Base-by-base conservation (phyloP, 371 early-diverging fungal species). In the Mucor mucedo region DNA sequence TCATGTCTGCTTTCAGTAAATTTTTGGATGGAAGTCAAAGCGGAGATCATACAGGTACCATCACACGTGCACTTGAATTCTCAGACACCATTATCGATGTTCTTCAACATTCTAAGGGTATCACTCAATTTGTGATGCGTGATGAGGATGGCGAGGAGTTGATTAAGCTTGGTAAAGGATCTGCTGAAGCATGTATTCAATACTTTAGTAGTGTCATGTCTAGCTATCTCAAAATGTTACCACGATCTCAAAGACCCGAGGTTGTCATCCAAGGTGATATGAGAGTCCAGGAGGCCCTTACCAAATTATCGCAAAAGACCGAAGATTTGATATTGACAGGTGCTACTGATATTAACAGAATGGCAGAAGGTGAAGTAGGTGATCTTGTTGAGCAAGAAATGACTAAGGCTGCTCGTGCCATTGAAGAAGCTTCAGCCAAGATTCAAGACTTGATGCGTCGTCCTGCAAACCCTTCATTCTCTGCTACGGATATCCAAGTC, bases 371-470 rank as follows among this genome's bases (percentile, higher is more conserved):
- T n/a, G 96, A 97, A 72, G 75, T 98, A 29, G 93, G 92, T 13
- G 93, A 95, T 66, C 77, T 93, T 52, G 97, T 98, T 40, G 98
- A 97, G 68, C 81, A 89, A 62, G 95, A 95, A 76, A 96, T 98
- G 98, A 78, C 87, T 44, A 86, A 88, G 47, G 98, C 98, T 4
- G 95, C 96, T 8, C 80, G 87, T 42, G 93, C 93, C 3, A 97
- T 98, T 69, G 95, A 95, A 71, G 94, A 92, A 50, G 98, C 98
- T 5, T 88, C 95, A 4, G 82, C 84, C 16, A 87, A 91, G 28
- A 81, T 98, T 60, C 88, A 91, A 75, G 88, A 84, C 4, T 79
- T 98, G 65, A 83, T 94, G 79, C 77, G 81, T 63, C 85, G 84
- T 60, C 95, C 95, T 9, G 86, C 83, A 53, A 87, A 90, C 62